These are phyloP conservation scores for Penicillium roqueforti DNA, from an alignment of 495 filamentous ascomycete species.

Conservation along the genomic window DNA sequence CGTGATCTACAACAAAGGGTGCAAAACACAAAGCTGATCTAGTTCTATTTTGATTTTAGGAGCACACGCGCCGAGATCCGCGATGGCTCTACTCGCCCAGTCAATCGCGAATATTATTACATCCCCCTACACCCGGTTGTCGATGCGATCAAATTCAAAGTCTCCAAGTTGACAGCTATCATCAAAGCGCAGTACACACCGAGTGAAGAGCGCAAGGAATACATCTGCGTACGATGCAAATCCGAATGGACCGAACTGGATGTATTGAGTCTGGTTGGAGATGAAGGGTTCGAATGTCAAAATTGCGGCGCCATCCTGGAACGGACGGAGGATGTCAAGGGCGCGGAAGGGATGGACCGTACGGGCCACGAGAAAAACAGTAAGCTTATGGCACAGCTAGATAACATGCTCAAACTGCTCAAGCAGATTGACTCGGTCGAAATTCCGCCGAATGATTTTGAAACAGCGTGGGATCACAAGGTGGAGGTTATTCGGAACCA, in stretches of 20 bases:
- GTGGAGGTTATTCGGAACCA: constrained; percentile 48
- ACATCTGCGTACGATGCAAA: constrained; percentile 74
- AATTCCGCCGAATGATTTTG: constrained; percentile 84
- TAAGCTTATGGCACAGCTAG: constrained; percentile 81
- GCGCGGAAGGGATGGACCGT: constrained; percentile 48
- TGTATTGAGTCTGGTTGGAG: constrained; percentile 63
- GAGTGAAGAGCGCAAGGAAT: constrained; percentile 83
- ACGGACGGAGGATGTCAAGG: constrained; percentile 60
- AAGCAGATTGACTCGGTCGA: constrained; percentile 78
- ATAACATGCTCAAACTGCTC: constrained; percentile 76
- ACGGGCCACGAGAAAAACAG: constrained; percentile 84
- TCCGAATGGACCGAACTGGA: constrained; percentile 82
- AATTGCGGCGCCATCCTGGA: constrained; percentile 70
- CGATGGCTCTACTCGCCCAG: constrained; percentile 74
- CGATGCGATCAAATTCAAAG: constrained; percentile 93
- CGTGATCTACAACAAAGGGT: background rate
- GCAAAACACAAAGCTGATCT: constrained; percentile 4
- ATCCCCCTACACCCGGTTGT: constrained; percentile 92
- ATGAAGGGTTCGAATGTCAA: constrained; percentile 74
- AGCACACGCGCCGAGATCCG: constrained; percentile 75
- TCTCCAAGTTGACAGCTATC: constrained; percentile 75
- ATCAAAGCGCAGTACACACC: constrained; percentile 79
- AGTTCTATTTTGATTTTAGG: constrained; percentile 36
- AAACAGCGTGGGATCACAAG: constrained; percentile 61
- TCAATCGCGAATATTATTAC: constrained; percentile 89